Evolutionary conservation across 2,329 filamentous ascomycete genomes (phyloP).

Genomic region (Beauveria pseudobassiana): DNA sequence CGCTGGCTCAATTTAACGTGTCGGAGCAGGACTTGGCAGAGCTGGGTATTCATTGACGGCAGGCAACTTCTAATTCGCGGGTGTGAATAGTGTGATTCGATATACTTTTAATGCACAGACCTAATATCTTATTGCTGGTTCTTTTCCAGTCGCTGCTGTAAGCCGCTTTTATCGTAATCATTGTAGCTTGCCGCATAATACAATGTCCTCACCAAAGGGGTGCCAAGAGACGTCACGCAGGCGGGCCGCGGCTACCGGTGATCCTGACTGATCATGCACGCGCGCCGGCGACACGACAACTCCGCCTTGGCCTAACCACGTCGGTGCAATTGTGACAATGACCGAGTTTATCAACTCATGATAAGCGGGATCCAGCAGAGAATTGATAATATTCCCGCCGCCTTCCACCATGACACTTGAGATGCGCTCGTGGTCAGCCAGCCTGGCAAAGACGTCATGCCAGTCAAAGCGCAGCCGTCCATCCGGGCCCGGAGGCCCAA

Average conservation of each 20-base stretch:
- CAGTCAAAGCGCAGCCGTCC: slow-evolving; percentile 49
- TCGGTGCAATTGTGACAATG: slow-evolving; percentile 83
- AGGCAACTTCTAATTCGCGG: neutral
- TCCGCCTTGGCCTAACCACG: slow-evolving; percentile 78
- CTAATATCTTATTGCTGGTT: neutral
- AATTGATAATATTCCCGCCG: slow-evolving; percentile 74
- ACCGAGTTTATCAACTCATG: slow-evolving; percentile 64
- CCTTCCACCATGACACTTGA: slow-evolving; percentile 88
- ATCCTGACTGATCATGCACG: slow-evolving; percentile 40
- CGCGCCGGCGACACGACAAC: slow-evolving; percentile 69
- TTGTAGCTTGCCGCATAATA: slow-evolving; percentile 63
- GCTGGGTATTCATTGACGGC: neutral
- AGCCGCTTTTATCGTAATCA: neutral
- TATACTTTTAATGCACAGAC: neutral
- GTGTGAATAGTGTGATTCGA: neutral
- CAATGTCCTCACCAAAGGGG: slow-evolving; percentile 74
- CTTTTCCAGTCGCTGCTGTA: neutral
- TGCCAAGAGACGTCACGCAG: slow-evolving; percentile 64
- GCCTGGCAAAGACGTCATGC: slow-evolving; percentile 51
- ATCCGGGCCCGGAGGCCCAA: slow-evolving; percentile 18
- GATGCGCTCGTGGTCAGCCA: slow-evolving; percentile 52
- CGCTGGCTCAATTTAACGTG: neutral
- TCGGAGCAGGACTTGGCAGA: neutral
- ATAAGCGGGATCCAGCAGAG: slow-evolving; percentile 58
- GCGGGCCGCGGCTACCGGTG: slow-evolving; percentile 53